phyloP scores from a whole-genome alignment of 352 stramenopile genomes.

The Pythium chondricola region DNA sequence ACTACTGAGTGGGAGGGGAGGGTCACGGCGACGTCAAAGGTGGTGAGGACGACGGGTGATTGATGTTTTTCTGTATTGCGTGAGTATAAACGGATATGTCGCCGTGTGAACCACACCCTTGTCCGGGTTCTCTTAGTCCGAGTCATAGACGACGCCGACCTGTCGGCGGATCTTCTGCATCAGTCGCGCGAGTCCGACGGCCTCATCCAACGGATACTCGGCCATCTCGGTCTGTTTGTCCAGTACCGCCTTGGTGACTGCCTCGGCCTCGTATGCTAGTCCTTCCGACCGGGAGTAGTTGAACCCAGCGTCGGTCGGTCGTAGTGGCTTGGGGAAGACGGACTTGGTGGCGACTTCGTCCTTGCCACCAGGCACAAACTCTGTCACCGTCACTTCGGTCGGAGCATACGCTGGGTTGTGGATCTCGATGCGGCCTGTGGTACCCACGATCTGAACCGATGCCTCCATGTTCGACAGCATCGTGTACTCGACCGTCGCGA shows the following conservation, averaged over 20 bases:
- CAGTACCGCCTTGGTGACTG: slow-evolving; percentile 52
- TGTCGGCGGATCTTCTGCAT: slow-evolving; percentile 64
- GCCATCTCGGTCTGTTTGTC: slow-evolving; percentile 37
- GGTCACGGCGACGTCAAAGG: background rate
- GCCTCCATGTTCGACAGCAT: slow-evolving; percentile 50
- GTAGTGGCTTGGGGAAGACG: slow-evolving; percentile 40
- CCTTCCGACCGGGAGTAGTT: slow-evolving; percentile 63
- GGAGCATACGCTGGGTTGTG: slow-evolving; percentile 56
- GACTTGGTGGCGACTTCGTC: slow-evolving; percentile 21
- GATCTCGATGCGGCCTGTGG: slow-evolving; percentile 57
- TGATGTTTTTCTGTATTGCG: too few relatives aligned
- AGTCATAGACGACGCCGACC: slow-evolving; percentile 50
- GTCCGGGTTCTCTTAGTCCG: slow-evolving; percentile 20
- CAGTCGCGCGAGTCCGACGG: slow-evolving; percentile 49
- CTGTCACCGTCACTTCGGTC: slow-evolving; percentile 38
- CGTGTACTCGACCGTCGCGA: slow-evolving; percentile 55
- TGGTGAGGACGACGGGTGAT: background rate
- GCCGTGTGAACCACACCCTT: too few relatives aligned
- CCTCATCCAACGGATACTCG: slow-evolving; percentile 58
- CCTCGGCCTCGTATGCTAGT: slow-evolving; percentile 71
- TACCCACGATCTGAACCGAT: slow-evolving; percentile 67
- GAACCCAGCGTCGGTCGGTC: slow-evolving; percentile 25
- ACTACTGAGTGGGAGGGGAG: background rate
- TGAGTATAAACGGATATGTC: too few relatives aligned
- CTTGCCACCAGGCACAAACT: slow-evolving; percentile 23